A percentile compares a stretch with the other conserved stretches of the same genome.
phyloP scores from a whole-genome alignment of 2,329 filamentous ascomycete species.

The Cladosporium velox region DNA sequence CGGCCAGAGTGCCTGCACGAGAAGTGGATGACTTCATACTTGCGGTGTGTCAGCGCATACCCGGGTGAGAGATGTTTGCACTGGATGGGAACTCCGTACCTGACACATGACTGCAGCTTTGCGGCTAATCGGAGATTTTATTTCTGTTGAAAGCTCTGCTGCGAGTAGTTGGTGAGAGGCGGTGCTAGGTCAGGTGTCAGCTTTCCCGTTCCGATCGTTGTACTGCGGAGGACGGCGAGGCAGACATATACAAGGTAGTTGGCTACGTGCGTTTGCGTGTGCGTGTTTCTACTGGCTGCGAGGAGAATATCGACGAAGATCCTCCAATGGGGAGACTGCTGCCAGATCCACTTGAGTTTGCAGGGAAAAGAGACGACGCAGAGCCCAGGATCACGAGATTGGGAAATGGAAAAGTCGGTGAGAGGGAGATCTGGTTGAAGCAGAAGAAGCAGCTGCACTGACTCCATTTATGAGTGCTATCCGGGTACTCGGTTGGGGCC shows the following conservation, averaged over 20 bases:
- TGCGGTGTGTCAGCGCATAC: slow-evolving; percentile 58
- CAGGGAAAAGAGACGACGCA: slow-evolving; percentile 13
- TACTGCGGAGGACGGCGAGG: slow-evolving; percentile 9
- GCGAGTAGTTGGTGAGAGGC: background rate
- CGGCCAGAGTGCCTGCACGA: slow-evolving; percentile 62
- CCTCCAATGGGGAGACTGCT: slow-evolving; percentile 14
- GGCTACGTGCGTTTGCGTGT: slow-evolving; percentile 14
- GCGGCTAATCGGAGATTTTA: slow-evolving; percentile 8
- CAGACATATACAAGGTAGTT: slow-evolving; percentile 17
- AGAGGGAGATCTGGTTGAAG: background rate
- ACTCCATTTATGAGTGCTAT: slow-evolving; percentile 14
- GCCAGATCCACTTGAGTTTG: slow-evolving; percentile 13
- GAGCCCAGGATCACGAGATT: background rate
- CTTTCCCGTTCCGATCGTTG: slow-evolving; percentile 12
- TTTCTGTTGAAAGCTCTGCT: background rate
- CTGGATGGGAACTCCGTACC: slow-evolving; percentile 4
- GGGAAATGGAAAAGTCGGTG: slow-evolving; percentile 17
- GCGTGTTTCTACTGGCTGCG: slow-evolving; percentile 5
- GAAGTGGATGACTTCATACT: slow-evolving; percentile 70
- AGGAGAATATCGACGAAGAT: slow-evolving; percentile 1
- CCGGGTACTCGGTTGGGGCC: background rate
- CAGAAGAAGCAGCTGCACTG: slow-evolving; percentile 11
- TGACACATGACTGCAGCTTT: slow-evolving; percentile 21
- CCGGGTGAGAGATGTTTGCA: background rate
- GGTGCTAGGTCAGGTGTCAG: slow-evolving; percentile 17